These are phyloP conservation scores for Barbarea vulgaris DNA, from an alignment of 345 rosid genomes.

Conservation along the genomic window DNA sequence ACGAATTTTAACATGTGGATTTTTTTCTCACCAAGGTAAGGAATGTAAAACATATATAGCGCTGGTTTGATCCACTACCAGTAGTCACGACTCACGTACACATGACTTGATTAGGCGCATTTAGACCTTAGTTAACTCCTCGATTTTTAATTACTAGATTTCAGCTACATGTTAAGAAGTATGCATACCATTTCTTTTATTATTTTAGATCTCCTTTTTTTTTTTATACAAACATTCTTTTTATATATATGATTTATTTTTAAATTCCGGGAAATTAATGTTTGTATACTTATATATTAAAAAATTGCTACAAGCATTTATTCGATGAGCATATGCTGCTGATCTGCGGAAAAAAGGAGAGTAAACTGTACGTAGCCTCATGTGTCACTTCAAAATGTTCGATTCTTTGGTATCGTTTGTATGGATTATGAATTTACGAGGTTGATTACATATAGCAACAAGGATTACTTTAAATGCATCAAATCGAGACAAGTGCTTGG, in stretches of 20 bases:
- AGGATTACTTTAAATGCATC: background rate
- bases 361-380: background rate
- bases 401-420: background rate
- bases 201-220: background rate
- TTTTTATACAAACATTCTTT: too few relatives aligned
- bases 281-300: background rate
- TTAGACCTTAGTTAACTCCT: background rate
- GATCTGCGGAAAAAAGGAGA: background rate
- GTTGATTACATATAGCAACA: slow-evolving; percentile 2
- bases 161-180: background rate
- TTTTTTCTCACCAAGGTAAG: background rate
- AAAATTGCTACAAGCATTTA: background rate
- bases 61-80: slow-evolving; percentile 10
- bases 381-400: background rate
- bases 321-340: background rate
- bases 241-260: background rate
- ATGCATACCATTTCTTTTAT: background rate
- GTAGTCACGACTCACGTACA: background rate
- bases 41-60: background rate
- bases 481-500: background rate
- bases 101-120: slow-evolving; percentile 7
- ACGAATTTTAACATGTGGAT: background rate
- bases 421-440: slow-evolving; percentile 1
- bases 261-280: background rate
- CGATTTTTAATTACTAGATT: background rate